These are phyloP conservation scores for Entonaema liquescens DNA, from an alignment of 495 filamentous ascomycete species.

Conservation along the genomic window DNA sequence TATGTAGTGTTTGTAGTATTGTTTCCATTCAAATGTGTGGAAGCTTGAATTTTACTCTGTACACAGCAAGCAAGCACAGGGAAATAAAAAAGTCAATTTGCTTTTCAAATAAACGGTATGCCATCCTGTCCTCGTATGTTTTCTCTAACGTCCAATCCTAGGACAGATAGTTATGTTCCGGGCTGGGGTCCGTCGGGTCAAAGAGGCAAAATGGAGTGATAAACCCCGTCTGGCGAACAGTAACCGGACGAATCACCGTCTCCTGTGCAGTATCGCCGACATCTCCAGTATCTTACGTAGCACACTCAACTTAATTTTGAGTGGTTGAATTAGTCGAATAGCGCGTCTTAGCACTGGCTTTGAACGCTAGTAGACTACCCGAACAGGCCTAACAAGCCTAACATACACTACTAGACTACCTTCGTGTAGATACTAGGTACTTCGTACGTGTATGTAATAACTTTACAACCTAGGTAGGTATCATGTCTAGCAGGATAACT, in stretches of 20 bases:
- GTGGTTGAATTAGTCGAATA: not conserved
- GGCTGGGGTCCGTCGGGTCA: constrained; percentile 25
- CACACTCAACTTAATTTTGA: not conserved
- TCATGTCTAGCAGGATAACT: not conserved
- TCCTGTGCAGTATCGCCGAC: constrained; percentile 6
- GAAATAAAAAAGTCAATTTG: constrained; percentile 12
- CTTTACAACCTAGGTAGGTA: not conserved
- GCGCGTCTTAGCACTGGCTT: not conserved
- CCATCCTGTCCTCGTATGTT: constrained; percentile 27
- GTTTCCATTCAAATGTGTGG: not conserved
- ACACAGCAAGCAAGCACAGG: not conserved
- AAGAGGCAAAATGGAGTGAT: constrained; percentile 31
- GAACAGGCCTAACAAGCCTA: constrained; percentile 37
- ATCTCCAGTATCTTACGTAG: constrained; percentile 25
- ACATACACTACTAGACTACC: not conserved
- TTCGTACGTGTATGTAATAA: not conserved
- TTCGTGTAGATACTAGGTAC: too few relatives aligned
- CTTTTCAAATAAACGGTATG: constrained; percentile 24
- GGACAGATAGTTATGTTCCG: constrained; percentile 7
- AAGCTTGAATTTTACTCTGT: not conserved
- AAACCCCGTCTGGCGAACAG: constrained; percentile 21
- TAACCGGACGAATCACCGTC: constrained; percentile 41
- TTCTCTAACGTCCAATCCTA: constrained; percentile 28
- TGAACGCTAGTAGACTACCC: constrained; percentile 18
- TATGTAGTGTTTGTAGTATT: constrained; percentile 10